phyloP scores from a whole-genome alignment of 129 eudicot genomes.

The Heracleum sosnowskyi region DNA sequence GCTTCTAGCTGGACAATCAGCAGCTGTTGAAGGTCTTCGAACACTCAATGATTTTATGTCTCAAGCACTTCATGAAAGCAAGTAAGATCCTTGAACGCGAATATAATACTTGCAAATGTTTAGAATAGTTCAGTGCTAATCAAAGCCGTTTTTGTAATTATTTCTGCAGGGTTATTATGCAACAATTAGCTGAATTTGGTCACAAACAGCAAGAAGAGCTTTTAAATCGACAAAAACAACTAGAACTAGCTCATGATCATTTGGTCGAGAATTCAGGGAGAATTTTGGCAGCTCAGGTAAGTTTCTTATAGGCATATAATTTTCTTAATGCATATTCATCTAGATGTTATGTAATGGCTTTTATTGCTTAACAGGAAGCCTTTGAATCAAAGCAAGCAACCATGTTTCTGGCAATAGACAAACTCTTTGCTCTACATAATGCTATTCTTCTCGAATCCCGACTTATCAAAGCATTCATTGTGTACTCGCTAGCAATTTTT shows the following conservation, averaged over 20 bases:
- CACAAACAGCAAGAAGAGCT: constrained; percentile 7
- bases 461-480: constrained; percentile 48
- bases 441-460: constrained; percentile 80
- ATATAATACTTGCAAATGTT: not conserved
- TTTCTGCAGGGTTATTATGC: not conserved
- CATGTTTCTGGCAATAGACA: constrained; percentile 81
- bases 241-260: constrained; percentile 56
- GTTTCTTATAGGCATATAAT: not conserved
- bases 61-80: constrained; percentile 4
- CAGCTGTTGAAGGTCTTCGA: not conserved
- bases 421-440: constrained; percentile 65
- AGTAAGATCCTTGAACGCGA: not conserved
- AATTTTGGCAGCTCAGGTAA: constrained; percentile 75
- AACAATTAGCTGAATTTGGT: constrained; percentile 2
- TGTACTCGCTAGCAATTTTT: constrained; percentile 47
- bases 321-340: not conserved
- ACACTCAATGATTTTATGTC: constrained; percentile 1
- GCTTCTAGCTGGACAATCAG: constrained; percentile 1
- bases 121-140: not conserved
- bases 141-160: not conserved
- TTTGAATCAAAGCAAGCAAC: constrained; percentile 82
- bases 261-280: constrained; percentile 53
- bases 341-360: not conserved
- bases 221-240: constrained; percentile 37
- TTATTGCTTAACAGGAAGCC: constrained; percentile 41